Conservation (phyloP, 768 basidiomycete genomes). For the Trametes punicea region DNA sequence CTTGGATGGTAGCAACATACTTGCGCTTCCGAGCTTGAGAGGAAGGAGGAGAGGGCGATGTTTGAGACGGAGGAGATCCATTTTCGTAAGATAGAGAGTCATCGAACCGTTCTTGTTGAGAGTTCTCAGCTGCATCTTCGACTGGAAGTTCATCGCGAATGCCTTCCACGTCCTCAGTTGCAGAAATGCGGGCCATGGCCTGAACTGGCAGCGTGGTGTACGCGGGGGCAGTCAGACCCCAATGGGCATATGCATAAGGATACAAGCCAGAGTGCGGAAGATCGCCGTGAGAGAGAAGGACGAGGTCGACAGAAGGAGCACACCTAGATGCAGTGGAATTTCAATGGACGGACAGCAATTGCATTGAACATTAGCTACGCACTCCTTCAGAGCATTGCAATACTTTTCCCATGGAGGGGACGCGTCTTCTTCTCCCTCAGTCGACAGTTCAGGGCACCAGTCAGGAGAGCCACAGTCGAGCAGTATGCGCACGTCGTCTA, state of each 20-base stretch:
- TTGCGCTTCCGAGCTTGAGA: conserved; percentile 38
- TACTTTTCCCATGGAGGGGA: conserved; percentile 56
- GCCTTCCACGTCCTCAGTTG: conserved; percentile 83
- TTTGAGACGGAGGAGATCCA: too few species aligned
- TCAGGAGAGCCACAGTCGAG: conserved; percentile 94
- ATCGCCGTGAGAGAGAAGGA: conserved; percentile 93
- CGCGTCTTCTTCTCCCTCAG: conserved; percentile 31
- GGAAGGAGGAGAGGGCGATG: conserved; percentile 1
- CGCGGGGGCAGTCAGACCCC: conserved; percentile 85
- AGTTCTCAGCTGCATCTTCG: conserved; percentile 33
- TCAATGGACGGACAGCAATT: too few species aligned
- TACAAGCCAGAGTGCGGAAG: conserved; percentile 88
- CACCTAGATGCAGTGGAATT: conserved; percentile 45
- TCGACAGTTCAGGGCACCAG: conserved; percentile 60
- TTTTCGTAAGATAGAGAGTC: too few species aligned
- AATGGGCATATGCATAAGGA: conserved; percentile 84
- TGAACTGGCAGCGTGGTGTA: conserved; percentile 95
- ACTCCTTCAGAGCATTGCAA: conserved; percentile 67
- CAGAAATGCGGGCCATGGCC: conserved; percentile 91
- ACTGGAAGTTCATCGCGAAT: conserved; percentile 74
- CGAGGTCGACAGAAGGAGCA: conserved; percentile 82
- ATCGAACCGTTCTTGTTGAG: conserved; percentile 21
- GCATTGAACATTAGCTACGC: too few species aligned
- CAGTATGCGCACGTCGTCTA: conserved; percentile 91
- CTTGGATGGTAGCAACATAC: conserved; percentile 72